Percentiles rank a stretch among this genome's conserved stretches.
Evolutionary conservation across 495 filamentous ascomycete genomes (phyloP).

Genomic region (Xanthoparmelia taractica): DNA sequence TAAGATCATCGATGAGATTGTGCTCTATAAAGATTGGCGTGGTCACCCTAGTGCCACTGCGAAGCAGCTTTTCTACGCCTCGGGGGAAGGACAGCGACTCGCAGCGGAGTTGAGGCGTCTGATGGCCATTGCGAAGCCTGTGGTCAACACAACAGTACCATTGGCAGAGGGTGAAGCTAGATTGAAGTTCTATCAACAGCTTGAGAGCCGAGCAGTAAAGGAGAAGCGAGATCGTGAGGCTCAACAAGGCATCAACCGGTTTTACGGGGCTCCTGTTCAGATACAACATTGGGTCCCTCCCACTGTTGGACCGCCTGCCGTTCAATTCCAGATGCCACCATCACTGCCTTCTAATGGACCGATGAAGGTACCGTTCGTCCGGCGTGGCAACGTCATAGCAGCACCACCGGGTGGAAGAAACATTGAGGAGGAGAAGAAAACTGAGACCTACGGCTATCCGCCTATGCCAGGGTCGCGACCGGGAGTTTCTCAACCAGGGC

Average conservation of each 20-base stretch:
- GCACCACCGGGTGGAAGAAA: constrained; percentile 9
- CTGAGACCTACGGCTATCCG: constrained; percentile 21
- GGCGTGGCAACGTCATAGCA: constrained; percentile 13
- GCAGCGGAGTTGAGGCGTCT: neutral
- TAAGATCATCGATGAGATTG: neutral
- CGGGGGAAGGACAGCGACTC: neutral
- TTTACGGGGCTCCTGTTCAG: neutral
- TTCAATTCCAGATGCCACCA: neutral
- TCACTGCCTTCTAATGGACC: constrained; percentile 2
- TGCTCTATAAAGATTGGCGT: neutral
- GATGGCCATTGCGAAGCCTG: neutral
- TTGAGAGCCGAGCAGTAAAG: neutral
- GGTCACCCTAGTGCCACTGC: neutral
- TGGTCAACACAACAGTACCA: neutral
- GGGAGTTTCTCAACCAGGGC: neutral
- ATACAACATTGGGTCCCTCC: constrained; percentile 1
- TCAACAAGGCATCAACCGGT: neutral
- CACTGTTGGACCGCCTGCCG: neutral
- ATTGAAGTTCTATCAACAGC: neutral
- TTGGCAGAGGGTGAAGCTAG: neutral
- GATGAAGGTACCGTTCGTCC: neutral
- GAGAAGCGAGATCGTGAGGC: neutral
- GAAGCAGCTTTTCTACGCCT: neutral
- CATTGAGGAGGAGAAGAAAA: constrained; percentile 16
- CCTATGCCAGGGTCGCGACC: constrained; percentile 18